Conservation (phyloP, 306 rosid species). For the Ochetophila trinervis region DNA sequence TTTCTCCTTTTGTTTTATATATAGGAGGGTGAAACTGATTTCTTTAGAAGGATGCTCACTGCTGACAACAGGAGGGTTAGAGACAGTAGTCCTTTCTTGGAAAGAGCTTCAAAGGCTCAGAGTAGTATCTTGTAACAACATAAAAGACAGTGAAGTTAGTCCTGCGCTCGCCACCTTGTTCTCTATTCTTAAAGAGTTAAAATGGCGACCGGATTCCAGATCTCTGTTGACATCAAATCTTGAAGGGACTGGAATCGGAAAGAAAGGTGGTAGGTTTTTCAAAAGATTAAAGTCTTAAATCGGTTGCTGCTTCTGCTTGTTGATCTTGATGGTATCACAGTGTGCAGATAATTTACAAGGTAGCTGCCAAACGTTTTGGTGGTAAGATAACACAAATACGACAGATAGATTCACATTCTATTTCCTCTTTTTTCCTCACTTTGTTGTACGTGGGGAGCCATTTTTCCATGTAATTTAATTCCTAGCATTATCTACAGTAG, state of each 20-base stretch:
- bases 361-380: slow-evolving; percentile 7
- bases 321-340: neutral
- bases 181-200: slow-evolving; percentile 41
- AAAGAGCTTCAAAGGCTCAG: slow-evolving; percentile 47
- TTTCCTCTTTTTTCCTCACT: neutral
- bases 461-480: neutral
- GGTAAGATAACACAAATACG: neutral
- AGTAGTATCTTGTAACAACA: slow-evolving; percentile 42
- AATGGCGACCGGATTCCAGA: slow-evolving; percentile 46
- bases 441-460: neutral
- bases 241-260: slow-evolving; percentile 27
- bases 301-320: neutral
- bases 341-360: slow-evolving; percentile 12
- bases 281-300: slow-evolving; percentile 26
- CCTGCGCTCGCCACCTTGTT: slow-evolving; percentile 41
- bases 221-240: slow-evolving; percentile 37
- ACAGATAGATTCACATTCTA: slow-evolving; percentile 1
- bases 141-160: slow-evolving; percentile 35
- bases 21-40: slow-evolving; percentile 41
- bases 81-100: slow-evolving; percentile 43
- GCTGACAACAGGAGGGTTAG: slow-evolving; percentile 43
- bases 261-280: slow-evolving; percentile 48
- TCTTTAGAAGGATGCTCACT: slow-evolving; percentile 44
- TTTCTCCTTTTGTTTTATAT: neutral
- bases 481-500: neutral